Conservation (phyloP, 139 green algal genomes). For the Chara braunii region DNA sequence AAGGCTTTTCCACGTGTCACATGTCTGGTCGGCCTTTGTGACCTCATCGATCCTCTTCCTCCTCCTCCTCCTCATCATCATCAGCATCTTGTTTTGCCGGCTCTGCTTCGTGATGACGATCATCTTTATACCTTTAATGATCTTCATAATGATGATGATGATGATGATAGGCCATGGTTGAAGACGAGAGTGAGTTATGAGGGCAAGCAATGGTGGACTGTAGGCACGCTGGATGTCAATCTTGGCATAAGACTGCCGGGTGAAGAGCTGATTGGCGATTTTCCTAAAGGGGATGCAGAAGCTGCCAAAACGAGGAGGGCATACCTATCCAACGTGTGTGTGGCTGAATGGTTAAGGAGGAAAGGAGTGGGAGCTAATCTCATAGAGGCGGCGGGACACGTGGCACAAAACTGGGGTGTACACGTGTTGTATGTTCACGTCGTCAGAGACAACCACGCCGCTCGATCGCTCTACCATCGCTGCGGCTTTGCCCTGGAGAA, state of each 20-base stretch:
- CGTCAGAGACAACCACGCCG: slow-evolving; percentile 9
- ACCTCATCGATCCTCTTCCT: background rate
- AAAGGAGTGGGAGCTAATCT: slow-evolving; percentile 6
- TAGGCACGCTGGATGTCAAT: slow-evolving; percentile 28
- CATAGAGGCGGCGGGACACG: background rate
- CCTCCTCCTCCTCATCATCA: background rate
- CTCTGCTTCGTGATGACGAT: background rate
- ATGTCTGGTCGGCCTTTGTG: background rate
- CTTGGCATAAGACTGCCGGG: slow-evolving; percentile 9
- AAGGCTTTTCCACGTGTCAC: slow-evolving; percentile 10
- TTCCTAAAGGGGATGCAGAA: background rate
- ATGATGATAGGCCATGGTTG: background rate
- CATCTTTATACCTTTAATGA: background rate
- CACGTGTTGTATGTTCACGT: slow-evolving; percentile 27
- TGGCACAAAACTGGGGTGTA: background rate
- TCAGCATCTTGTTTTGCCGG: background rate
- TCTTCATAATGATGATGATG: background rate
- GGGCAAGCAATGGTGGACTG: background rate
- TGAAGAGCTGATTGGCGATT: slow-evolving; percentile 11
- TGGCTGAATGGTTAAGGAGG: slow-evolving; percentile 9
- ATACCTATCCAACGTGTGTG: slow-evolving; percentile 29
- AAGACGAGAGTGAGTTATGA: background rate
- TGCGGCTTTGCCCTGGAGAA: slow-evolving; percentile 21
- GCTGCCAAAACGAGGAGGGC: background rate
- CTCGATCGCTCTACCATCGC: slow-evolving; percentile 7